Conservation (phyloP, 1,284 basidiomycete genomes). For the Anthracocystis setariae region DNA sequence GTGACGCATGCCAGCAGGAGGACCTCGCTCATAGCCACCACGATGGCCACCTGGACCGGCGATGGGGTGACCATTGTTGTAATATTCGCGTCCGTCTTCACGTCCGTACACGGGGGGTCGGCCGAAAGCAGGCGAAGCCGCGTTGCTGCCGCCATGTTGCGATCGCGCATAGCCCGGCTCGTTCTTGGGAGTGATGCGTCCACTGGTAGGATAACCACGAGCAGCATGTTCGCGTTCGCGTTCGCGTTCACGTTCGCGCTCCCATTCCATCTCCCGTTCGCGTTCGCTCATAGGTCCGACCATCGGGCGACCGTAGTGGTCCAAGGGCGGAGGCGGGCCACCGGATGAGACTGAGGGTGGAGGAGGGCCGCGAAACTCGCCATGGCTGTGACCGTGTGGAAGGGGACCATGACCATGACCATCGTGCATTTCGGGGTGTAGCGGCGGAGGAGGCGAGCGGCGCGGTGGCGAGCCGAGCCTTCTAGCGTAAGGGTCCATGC, state of each 20-base stretch:
- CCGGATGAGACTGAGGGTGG: slow-evolving; percentile 24
- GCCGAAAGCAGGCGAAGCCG: slow-evolving; percentile 46
- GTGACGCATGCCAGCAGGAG: slow-evolving; percentile 31
- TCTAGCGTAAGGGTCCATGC: slow-evolving; percentile 41
- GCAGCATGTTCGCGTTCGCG: slow-evolving; percentile 44
- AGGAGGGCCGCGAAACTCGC: slow-evolving; percentile 38
- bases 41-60: slow-evolving; percentile 27
- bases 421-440: slow-evolving; percentile 31
- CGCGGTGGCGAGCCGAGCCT: slow-evolving; percentile 46
- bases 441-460: slow-evolving; percentile 39
- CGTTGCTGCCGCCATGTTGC: slow-evolving; percentile 48
- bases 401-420: slow-evolving; percentile 21
- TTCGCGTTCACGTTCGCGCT: slow-evolving; percentile 46
- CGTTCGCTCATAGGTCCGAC: slow-evolving; percentile 43
- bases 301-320: slow-evolving; percentile 45
- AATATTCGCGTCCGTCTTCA: slow-evolving; percentile 43
- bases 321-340: slow-evolving; percentile 40
- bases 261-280: slow-evolving; percentile 52
- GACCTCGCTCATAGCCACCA: slow-evolving; percentile 42
- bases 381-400: slow-evolving; percentile 22
- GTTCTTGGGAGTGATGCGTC: slow-evolving; percentile 50
- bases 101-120: slow-evolving; percentile 45
- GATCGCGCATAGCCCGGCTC: slow-evolving; percentile 41
- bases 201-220: slow-evolving; percentile 38
- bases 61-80: slow-evolving; percentile 29